Conservation (phyloP, 1,139 yeast species). For the Kazachstania sp. region DNA sequence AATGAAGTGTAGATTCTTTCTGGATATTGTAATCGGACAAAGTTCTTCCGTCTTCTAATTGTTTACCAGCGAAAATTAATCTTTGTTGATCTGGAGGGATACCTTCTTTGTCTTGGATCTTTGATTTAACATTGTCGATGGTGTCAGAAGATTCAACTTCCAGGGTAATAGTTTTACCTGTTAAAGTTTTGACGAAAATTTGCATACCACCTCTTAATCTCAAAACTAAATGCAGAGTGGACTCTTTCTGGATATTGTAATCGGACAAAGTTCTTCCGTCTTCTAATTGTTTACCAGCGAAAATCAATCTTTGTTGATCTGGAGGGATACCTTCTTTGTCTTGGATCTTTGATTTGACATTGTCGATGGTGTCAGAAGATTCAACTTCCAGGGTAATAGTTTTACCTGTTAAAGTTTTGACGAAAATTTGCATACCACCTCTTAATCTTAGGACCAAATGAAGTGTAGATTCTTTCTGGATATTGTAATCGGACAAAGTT, state of each 20-base stretch:
- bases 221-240: conserved; percentile 48
- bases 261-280: conserved; percentile 61
- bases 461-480: conserved; percentile 56
- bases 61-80: conserved; percentile 99
- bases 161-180: conserved; percentile 98
- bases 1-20: conserved; percentile 97
- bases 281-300: conserved; percentile 92
- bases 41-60: conserved; percentile 98
- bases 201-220: too few species aligned
- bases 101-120: too few species aligned
- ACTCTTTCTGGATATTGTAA: conserved; percentile 61
- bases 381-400: conserved; percentile 64
- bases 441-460: conserved; percentile 50
- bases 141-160: conserved; percentile 99
- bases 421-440: conserved; percentile 62
- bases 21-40: conserved; percentile 99
- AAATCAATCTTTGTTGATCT: conserved; percentile 95
- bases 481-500: conserved; percentile 59
- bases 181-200: conserved; percentile 97
- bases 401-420: conserved; percentile 59
- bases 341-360: conserved; percentile 95
- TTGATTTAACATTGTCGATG: too few species aligned
- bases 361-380: conserved; percentile 65
- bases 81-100: too few species aligned
- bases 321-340: conserved; percentile 99